Percentiles rank a stretch among this genome's conserved stretches.
Conservation (phyloP, 331 rosid species). For the Phaseolus coccineus region DNA sequence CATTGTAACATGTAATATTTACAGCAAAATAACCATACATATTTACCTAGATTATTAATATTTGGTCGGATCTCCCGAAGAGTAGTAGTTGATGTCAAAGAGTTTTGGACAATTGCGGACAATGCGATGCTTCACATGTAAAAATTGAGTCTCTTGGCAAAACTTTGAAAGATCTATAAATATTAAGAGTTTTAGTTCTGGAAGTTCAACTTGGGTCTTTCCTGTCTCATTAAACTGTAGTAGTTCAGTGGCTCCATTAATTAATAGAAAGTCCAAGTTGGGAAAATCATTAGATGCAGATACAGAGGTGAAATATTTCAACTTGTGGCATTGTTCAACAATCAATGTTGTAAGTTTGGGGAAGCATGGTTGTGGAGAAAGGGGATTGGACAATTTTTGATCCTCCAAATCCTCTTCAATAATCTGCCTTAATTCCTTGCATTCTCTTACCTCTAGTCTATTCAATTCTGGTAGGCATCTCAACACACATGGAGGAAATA, state of each 20-base stretch:
- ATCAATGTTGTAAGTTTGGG: not conserved
- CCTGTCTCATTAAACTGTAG: not conserved
- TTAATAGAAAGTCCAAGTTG: not conserved
- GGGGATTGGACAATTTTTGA: not conserved
- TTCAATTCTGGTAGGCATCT: slow-evolving; percentile 15
- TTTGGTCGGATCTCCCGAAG: not conserved
- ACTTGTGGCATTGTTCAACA: not conserved
- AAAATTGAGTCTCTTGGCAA: not conserved
- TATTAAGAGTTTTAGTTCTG: not conserved
- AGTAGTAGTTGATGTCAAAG: not conserved
- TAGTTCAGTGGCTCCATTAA: not conserved
- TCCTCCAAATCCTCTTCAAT: not conserved
- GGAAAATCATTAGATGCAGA: not conserved
- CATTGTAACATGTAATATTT: not conserved
- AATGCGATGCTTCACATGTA: not conserved
- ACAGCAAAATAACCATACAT: not conserved
- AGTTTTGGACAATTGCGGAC: slow-evolving; percentile 10
- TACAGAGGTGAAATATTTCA: not conserved
- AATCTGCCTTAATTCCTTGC: slow-evolving; percentile 19
- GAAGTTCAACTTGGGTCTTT: not conserved
- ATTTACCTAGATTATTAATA: not conserved
- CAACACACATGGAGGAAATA: not conserved
- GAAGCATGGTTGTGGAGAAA: not conserved
- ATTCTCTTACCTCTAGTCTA: fast-evolving
- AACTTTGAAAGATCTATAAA: not conserved